A percentile compares a stretch with the other conserved stretches of the same genome.
Conservation (phyloP, 2,329 filamentous ascomycete genomes). For the Aspergillus udagawae region DNA sequence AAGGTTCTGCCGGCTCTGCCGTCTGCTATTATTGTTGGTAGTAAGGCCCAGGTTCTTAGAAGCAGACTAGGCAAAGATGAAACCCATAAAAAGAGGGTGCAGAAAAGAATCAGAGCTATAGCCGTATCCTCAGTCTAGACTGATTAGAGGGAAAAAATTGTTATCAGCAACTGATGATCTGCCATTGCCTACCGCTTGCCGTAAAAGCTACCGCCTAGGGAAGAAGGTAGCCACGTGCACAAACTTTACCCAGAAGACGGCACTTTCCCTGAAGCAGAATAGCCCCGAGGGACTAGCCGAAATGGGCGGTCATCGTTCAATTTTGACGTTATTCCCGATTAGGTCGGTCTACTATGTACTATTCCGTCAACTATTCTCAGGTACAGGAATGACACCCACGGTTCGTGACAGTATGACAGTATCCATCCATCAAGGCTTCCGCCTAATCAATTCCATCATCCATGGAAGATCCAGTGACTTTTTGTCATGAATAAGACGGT, state of each 20-base stretch:
- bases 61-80: background rate
- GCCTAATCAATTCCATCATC: too few species aligned
- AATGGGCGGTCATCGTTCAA: background rate
- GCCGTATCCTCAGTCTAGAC: background rate
- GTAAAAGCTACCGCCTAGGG: constrained; percentile 15
- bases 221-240: background rate
- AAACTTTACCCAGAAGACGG: background rate
- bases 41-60: background rate
- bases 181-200: constrained; percentile 16
- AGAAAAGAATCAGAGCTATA: background rate
- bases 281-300: background rate
- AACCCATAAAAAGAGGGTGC: background rate
- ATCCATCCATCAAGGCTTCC: too few species aligned
- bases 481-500: background rate
- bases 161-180: constrained; percentile 20
- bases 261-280: background rate
- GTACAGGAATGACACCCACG: background rate
- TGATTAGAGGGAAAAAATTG: constrained; percentile 24
- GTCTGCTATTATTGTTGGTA: background rate
- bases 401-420: background rate
- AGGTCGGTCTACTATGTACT: background rate
- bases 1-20: background rate
- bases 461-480: background rate
- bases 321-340: background rate
- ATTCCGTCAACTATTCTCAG: background rate